Base-by-base conservation (phyloP, 805 yeast species). In the Cyberlindnera maclurae region DNA sequence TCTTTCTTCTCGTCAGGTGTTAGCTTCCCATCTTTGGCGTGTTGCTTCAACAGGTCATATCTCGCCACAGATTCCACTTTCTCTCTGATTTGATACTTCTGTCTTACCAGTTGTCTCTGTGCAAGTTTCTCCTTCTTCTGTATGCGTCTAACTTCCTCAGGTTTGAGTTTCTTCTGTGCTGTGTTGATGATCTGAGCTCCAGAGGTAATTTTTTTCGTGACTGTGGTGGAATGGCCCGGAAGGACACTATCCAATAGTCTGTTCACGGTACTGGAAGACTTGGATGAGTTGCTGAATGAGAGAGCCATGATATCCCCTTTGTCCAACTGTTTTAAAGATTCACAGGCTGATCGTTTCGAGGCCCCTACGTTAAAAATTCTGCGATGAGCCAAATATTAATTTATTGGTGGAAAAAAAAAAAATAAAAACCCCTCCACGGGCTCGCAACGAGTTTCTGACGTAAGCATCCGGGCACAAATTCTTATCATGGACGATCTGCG, bases 151-250 rank as follows among this genome's bases (percentile, higher is more conserved):
- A 56, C 47, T 37, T 64, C 65, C 29, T 62, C 54, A 26, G 63
- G 60, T 38, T 59, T 62, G 34, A 60, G 42, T 34, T 49, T 56
- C 24, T 55, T 56, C 41, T 57, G 62, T 39, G 64, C 58, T 35
- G 58, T 53, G 45, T 66, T 67, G 39, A 67, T 64, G 24, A 61
- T 42, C 43, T 65, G 70, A 13, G 68, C 64, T 27, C 60, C 53
- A 4, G 67, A 57, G 27, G 28, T 12, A 15, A 5, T 17, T 10
- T 60, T 57, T 15, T 22, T 15, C 10, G 33, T 31, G 2, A 26
- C 26, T 15, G 13, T 3, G 2, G 44, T 28, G 20, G 51, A 40
- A 34, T 63, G 58, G 17, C 68, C 68, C 8, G 71, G 72, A 9
- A 67, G 50, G 6, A 67, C 48, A 9, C 45, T 45, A 24, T 59